Evolutionary conservation across 2,329 filamentous ascomycete species (phyloP).

Genomic region (Exophiala aquamarina): DNA sequence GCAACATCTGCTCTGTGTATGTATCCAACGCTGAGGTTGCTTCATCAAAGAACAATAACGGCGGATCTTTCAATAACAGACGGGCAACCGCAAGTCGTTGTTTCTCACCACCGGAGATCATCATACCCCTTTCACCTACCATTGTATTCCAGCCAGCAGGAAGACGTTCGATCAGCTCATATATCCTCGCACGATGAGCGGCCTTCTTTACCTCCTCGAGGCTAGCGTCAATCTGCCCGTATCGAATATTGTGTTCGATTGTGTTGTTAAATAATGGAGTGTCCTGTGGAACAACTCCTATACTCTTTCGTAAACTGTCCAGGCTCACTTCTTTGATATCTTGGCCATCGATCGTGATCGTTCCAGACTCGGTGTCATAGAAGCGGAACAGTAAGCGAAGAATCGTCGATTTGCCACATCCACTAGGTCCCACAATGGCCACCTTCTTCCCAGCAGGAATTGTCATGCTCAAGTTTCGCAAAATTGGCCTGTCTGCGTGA

Average conservation of each 20-base stretch:
- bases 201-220: conserved; percentile 72
- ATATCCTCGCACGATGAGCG: conserved; percentile 78
- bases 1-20: conserved; percentile 81
- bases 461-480: conserved; percentile 79
- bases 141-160: conserved; percentile 84
- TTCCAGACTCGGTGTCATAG: conserved; percentile 83
- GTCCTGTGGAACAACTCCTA: conserved; percentile 95
- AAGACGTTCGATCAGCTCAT: conserved; percentile 75
- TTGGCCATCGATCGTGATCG: conserved; percentile 89
- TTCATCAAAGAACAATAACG: conserved; percentile 83
- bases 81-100: conserved; percentile 86
- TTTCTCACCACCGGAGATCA: conserved; percentile 85
- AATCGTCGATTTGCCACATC: conserved; percentile 94
- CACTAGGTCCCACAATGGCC: conserved; percentile 90
- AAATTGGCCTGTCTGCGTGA: conserved; percentile 78
- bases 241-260: conserved; percentile 92
- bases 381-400: conserved; percentile 88
- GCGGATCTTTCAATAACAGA: conserved; percentile 79
- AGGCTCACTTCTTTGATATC: conserved; percentile 81
- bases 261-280: conserved; percentile 97
- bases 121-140: conserved; percentile 81
- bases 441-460: conserved; percentile 96
- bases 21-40: conserved; percentile 87
- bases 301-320: conserved; percentile 78
- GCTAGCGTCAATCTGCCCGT: conserved; percentile 77